Evolutionary conservation across 345 rosid species (phyloP), one percentile per base, ranked within the genome.

Genomic region (Schrenkiella parvula): DNA sequence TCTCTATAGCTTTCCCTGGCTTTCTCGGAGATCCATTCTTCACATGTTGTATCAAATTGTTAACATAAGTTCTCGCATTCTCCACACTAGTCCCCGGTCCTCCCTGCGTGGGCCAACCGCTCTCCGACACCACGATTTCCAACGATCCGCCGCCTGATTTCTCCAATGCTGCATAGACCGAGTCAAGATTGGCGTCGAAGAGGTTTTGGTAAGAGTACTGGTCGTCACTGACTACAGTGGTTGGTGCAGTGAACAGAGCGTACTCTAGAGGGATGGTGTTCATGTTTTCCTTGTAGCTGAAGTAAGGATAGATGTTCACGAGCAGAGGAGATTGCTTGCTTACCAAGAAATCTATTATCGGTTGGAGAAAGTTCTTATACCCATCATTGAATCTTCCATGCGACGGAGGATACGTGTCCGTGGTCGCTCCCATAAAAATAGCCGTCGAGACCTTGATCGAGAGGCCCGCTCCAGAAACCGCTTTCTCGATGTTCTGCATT

Each of bases 1-100:
- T 82, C 77, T 87, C 92, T 8, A 82, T 80, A 4, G 91, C 57
- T 64, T 31, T 76, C 46, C 64, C 79, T 8, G 81, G 80, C 70
- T 14, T 82, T 72, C 54, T 82, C 4, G 83, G 81, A 14, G 75
- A 22, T 22, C 85, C 85, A 3, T 2, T 39, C 55, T 77, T 80
- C 59, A 80, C 85, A 65, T 73, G 80, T 37, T 71, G 65, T 50
- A 80, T 77, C 78, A 82, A 64, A 61, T 71, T 82, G 14, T 71
- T 74, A 37, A 54, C 67, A 48, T 80, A 82, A 12, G 61, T 73
- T 12, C 2, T 50, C 0, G 85, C 83, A 34, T 79, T 82, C 0
- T 74, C 78, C 5, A 67, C 53, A 9, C 26, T 76, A 1, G 80
- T 48, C 51, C 54, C 66, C 0, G 2, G 12, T 38, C 72, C 79